These are phyloP conservation scores for Theobroma grandiflorum DNA, from an alignment of 441 rosid genomes.

Conservation along the genomic window DNA sequence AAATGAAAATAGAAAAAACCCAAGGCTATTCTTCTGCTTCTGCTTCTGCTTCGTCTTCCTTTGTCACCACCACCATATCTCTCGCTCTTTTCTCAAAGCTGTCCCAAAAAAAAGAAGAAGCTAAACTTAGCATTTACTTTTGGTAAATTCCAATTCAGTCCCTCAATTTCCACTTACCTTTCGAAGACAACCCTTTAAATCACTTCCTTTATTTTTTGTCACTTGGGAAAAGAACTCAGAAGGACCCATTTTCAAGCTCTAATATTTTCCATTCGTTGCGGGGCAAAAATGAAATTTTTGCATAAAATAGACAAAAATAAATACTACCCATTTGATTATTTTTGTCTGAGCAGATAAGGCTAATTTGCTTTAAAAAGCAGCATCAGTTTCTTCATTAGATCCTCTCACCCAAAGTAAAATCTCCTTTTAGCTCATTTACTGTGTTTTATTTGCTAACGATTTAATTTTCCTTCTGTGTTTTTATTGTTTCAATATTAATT, in stretches of 20 bases:
- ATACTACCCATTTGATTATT: conserved; percentile 3
- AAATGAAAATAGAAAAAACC: conserved; percentile 13
- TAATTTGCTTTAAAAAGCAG: conserved; percentile 13
- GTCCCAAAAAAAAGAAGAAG: background rate
- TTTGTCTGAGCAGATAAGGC: conserved; percentile 22
- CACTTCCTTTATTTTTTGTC: background rate
- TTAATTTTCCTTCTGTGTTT: conserved; percentile 19
- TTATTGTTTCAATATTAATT: conserved; percentile 8
- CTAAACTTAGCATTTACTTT: background rate
- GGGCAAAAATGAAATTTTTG: conserved; percentile 2
- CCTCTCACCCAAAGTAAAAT: conserved; percentile 5
- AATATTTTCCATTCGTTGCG: background rate
- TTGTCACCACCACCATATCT: conserved; percentile 18
- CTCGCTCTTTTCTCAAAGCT: background rate
- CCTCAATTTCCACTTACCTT: conserved; percentile 15
- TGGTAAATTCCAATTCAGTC: background rate
- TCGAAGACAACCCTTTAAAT: background rate
- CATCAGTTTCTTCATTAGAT: conserved; percentile 21
- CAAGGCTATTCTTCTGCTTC: conserved; percentile 25
- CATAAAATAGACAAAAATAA: background rate
- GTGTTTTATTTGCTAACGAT: background rate
- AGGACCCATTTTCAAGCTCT: conserved; percentile 5
- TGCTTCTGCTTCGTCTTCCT: conserved; percentile 31
- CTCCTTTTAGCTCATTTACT: conserved; percentile 3
- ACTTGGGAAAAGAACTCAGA: conserved; percentile 15